These are phyloP conservation scores for Aspergillus baeticus DNA, from an alignment of 495 filamentous ascomycete genomes.

Conservation along the genomic window DNA sequence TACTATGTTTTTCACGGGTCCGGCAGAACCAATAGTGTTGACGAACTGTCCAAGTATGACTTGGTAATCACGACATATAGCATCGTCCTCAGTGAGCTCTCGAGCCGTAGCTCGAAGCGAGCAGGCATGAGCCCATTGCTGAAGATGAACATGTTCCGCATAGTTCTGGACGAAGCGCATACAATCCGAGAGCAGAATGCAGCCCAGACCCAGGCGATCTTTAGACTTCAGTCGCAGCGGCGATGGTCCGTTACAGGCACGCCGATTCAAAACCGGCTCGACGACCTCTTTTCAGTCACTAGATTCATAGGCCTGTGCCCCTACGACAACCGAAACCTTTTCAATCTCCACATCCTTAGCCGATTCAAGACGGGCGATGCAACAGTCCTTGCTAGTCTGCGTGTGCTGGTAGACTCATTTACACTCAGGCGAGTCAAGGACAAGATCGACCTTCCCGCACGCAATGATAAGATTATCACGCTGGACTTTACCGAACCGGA, in stretches of 20 bases:
- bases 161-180: constrained; percentile 95
- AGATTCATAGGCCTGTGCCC: constrained; percentile 84
- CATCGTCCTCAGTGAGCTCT: constrained; percentile 77
- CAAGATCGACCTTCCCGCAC: constrained; percentile 75
- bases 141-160: constrained; percentile 84
- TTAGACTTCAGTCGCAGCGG: constrained; percentile 74
- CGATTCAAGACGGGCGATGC: constrained; percentile 79
- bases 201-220: constrained; percentile 77
- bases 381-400: constrained; percentile 77
- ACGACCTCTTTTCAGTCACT: constrained; percentile 86
- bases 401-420: constrained; percentile 88
- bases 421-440: constrained; percentile 92
- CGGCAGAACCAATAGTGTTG: constrained; percentile 63
- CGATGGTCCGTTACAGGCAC: constrained; percentile 96
- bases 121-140: constrained; percentile 62
- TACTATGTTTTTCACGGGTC: constrained; percentile 85
- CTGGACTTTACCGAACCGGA: constrained; percentile 59
- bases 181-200: constrained; percentile 84
- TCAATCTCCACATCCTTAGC: constrained; percentile 71
- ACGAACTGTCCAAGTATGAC: constrained; percentile 70
- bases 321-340: constrained; percentile 75
- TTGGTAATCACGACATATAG: constrained; percentile 91
- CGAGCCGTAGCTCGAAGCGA: constrained; percentile 55
- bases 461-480: constrained; percentile 66
- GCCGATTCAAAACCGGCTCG: constrained; percentile 86